Conservation (phyloP, 2,329 filamentous ascomycete species). For the Stagonosporopsis chrysanthemi region DNA sequence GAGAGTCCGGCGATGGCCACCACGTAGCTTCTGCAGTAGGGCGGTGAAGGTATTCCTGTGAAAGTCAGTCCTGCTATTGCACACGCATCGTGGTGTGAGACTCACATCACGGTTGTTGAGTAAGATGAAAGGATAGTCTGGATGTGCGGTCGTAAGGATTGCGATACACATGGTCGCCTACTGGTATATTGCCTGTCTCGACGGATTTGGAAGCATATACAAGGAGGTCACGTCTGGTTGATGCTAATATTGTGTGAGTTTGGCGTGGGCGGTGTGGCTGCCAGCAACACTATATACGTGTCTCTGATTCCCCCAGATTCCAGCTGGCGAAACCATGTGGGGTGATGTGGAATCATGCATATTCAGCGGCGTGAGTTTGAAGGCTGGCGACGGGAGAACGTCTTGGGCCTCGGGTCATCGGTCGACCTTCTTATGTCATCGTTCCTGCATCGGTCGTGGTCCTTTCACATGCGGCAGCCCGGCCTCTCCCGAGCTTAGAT, state of each 20-base stretch:
- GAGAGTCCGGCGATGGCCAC: slow-evolving; percentile 64
- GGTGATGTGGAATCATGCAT: slow-evolving; percentile 42
- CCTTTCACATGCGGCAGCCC: slow-evolving; percentile 22
- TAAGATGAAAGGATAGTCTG: slow-evolving; percentile 59
- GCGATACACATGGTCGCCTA: slow-evolving; percentile 55
- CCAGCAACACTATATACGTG: slow-evolving; percentile 40
- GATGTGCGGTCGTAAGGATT: slow-evolving; percentile 58
- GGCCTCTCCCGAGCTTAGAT: slow-evolving; percentile 16
- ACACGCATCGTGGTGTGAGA: neutral
- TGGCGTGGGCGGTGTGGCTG: slow-evolving; percentile 35
- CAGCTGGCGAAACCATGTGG: slow-evolving; percentile 28
- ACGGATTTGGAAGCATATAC: too few species aligned
- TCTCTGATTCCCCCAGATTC: slow-evolving; percentile 28
- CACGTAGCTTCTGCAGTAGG: slow-evolving; percentile 66
- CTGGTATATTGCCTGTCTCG: neutral
- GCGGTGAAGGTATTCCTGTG: slow-evolving; percentile 66
- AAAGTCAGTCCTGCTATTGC: slow-evolving; percentile 16
- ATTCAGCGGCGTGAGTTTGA: slow-evolving; percentile 16
- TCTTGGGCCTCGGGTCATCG: slow-evolving; percentile 10
- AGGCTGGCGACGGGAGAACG: slow-evolving; percentile 17
- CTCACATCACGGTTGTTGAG: slow-evolving; percentile 59
- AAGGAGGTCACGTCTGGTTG: neutral
- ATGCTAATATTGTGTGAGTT: slow-evolving; percentile 10
- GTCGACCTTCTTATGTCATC: slow-evolving; percentile 14
- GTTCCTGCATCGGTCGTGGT: neutral